phyloP scores from a whole-genome alignment of 2,329 filamentous ascomycete species.

The Dissoconium aciculare region DNA sequence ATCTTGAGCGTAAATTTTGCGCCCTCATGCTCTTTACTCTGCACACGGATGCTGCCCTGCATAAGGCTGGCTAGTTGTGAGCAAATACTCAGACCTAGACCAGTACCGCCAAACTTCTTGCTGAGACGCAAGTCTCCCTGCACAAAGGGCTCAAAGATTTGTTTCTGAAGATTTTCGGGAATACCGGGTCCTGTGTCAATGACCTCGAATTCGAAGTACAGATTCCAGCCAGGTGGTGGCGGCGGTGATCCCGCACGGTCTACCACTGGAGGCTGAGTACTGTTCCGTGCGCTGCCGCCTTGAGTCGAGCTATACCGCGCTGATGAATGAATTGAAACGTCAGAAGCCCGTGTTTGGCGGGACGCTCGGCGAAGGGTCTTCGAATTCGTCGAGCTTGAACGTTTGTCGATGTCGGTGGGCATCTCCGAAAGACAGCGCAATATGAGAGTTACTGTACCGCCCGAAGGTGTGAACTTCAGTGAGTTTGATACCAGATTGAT shows the following conservation, averaged over 20 bases:
- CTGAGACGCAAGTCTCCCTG: constrained; percentile 81
- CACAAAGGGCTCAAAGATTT: constrained; percentile 87
- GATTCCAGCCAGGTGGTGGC: constrained; percentile 48
- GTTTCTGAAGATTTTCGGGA: constrained; percentile 57
- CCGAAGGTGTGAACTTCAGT: constrained; percentile 72
- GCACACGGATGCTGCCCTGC: constrained; percentile 59
- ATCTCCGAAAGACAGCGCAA: constrained; percentile 58
- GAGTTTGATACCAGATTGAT: constrained; percentile 89
- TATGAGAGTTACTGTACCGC: constrained; percentile 58
- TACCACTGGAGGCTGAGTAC: constrained; percentile 23
- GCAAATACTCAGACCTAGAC: constrained; percentile 76
- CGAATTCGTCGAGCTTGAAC: constrained; percentile 28
- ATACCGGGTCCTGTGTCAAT: constrained; percentile 82
- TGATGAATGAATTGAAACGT: constrained; percentile 17
- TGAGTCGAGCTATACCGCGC: constrained; percentile 32
- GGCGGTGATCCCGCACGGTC: too few relatives aligned
- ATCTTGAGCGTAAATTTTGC: constrained; percentile 73
- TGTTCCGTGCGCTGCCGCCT: constrained; percentile 24
- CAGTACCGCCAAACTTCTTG: constrained; percentile 81
- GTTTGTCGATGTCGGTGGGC: constrained; percentile 27
- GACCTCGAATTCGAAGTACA: constrained; percentile 75
- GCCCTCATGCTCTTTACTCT: constrained; percentile 57
- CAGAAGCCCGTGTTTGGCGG: constrained; percentile 2
- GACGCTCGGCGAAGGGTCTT: constrained; percentile 8
- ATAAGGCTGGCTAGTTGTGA: constrained; percentile 72